Conservation (phyloP, 2,329 filamentous ascomycete species). For the Hansfordia pulvinata region DNA sequence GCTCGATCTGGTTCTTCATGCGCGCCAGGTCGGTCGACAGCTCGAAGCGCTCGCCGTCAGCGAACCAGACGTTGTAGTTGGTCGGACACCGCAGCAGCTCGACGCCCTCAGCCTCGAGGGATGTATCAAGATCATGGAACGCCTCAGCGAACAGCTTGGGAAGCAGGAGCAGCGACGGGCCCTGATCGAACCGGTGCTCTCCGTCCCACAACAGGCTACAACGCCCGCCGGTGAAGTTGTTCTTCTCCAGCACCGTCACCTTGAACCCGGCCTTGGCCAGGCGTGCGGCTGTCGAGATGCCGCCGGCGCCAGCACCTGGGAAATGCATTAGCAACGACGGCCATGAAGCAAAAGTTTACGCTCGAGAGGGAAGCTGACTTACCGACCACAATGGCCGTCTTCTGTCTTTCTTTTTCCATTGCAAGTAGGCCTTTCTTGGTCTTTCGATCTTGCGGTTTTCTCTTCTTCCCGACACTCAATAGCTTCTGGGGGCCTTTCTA, state of each 20-base stretch:
- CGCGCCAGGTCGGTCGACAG: constrained; percentile 53
- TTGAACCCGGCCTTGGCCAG: constrained; percentile 55
- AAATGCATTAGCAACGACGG: constrained; percentile 3
- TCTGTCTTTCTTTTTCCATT: constrained; percentile 18
- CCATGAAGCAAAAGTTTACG: neutral
- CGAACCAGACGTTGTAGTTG: constrained; percentile 65
- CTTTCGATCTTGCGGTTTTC: no score
- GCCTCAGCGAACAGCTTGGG: constrained; percentile 57
- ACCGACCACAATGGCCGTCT: constrained; percentile 40
- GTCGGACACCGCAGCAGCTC: constrained; percentile 58
- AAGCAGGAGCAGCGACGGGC: constrained; percentile 59
- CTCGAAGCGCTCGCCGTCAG: constrained; percentile 49
- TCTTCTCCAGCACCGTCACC: constrained; percentile 72
- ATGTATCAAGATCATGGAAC: constrained; percentile 56
- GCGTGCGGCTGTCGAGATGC: constrained; percentile 57
- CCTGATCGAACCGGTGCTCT: constrained; percentile 63
- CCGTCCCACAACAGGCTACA: constrained; percentile 51
- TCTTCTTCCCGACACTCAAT: no score
- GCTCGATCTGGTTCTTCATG: constrained; percentile 61
- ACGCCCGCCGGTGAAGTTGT: constrained; percentile 56
- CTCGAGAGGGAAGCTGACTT: constrained; percentile 8
- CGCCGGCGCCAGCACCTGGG: constrained; percentile 55
- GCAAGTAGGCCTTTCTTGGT: constrained; percentile 1
- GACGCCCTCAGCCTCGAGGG: constrained; percentile 51
- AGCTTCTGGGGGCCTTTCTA: no score